Evolutionary conservation across 1,139 yeast species (phyloP), one percentile per base, ranked within the genome.

Genomic region (Yamadazyma atlantica): DNA sequence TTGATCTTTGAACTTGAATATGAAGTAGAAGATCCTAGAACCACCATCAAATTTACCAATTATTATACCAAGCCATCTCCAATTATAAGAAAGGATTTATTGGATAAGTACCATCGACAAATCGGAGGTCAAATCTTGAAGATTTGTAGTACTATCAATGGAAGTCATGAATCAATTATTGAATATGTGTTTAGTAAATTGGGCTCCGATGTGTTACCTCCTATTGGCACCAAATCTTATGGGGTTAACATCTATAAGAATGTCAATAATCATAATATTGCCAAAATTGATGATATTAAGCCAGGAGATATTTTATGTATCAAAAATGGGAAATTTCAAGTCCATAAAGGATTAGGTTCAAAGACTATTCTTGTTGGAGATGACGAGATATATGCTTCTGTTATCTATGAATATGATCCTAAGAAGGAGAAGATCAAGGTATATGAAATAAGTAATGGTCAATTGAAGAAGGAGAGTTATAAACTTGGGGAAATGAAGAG

Each of bases 271-370:
- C 69, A 76, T 35, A 80, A 80, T 29, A 76, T 80, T 11, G 68
- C 73, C 15, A 78, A 76, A 47, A 51, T 66, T 23, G 92, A 81
- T 39, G 86, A 80, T 33, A 76, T 88, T 40, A 73, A 76, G 36
- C 82, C 94, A 0, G 98, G 98, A 41, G 97, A 92, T 57, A 70
- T 92, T 13, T 63, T 88, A 34, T 84, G 88, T 43, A 75, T 88
- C 46, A 78, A 82, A 50, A 78, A 80, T 42, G 96, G 89, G 8
- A 75, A 75, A 44, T 89, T 90, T 62, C 80, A 76, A 42, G 77
- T 82, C 7, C 87, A 82, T 50, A 82, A 82, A 54, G 75, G 82
- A 38, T 54, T 79, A 29, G 89, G 90, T 15, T 51, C 54, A 37
- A 73, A 67, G 46, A 46, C 64, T 2, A 42, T 62, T 33, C 60